Conservation (phyloP, 345 rosid genomes). For the Capsella bursapastoris region DNA sequence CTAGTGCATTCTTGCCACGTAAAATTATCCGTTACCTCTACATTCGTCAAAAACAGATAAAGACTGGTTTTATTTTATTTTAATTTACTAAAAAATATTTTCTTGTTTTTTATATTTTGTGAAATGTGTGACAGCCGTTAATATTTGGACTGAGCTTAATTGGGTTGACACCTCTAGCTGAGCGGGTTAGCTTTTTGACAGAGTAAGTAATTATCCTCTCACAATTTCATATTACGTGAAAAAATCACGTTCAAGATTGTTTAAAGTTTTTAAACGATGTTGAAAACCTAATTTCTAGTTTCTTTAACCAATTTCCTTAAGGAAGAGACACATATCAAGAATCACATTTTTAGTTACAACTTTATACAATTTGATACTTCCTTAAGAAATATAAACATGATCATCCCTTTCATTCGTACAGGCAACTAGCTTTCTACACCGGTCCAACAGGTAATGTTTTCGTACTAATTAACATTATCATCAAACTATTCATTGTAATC, state of each 20-base stretch:
- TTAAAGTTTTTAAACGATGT: background rate
- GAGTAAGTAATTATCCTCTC: constrained; percentile 61
- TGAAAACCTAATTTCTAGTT: background rate
- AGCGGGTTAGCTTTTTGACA: constrained; percentile 90
- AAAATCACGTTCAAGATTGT: constrained; percentile 1
- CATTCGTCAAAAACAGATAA: no score
- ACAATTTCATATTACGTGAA: background rate
- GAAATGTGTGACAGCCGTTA: constrained; percentile 63
- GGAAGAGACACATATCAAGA: background rate
- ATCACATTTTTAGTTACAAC: background rate
- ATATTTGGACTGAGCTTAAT: constrained; percentile 85
- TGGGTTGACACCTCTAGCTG: constrained; percentile 85
- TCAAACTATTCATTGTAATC: background rate
- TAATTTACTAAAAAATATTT: no score
- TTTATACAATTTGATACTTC: background rate
- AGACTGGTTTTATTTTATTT: no score
- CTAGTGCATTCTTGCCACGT: constrained; percentile 17
- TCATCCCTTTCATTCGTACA: constrained; percentile 39
- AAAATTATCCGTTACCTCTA: constrained; percentile 2
- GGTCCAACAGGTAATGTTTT: constrained; percentile 79
- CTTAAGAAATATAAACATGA: background rate
- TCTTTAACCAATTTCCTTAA: background rate
- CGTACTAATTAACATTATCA: background rate
- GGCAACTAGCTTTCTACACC: constrained; percentile 84
- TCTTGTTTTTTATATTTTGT: background rate